A percentile compares a stretch with the other conserved stretches of the same genome.
phyloP scores from a whole-genome alignment of 1,284 basidiomycete genomes.

The Leccinum pallidistipes region DNA sequence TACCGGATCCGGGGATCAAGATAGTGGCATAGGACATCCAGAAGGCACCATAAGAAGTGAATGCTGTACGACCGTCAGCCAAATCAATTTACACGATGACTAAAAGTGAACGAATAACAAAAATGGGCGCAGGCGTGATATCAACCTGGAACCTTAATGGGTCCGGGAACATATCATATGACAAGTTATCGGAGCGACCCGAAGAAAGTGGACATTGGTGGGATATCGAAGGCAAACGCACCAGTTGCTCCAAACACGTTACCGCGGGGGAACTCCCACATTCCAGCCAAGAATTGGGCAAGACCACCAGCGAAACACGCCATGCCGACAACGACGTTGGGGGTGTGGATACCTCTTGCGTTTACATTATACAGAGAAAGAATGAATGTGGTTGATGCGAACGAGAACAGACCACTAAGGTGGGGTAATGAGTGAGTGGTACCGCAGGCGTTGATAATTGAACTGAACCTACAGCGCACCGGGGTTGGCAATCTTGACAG shows the following conservation, averaged over 20 bases:
- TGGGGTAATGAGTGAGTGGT: not conserved
- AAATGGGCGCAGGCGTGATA: not conserved
- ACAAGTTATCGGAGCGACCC: not conserved
- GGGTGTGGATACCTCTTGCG: conserved; percentile 48
- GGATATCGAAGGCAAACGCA: conserved; percentile 36
- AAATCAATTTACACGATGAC: not conserved
- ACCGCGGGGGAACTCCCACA: conserved; percentile 82
- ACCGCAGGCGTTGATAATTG: too few species aligned
- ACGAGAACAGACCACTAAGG: conserved; percentile 66
- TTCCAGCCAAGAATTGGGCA: conserved; percentile 71
- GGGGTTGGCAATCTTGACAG: conserved; percentile 49
- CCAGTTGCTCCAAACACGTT: conserved; percentile 71
- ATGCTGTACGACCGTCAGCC: conserved; percentile 46
- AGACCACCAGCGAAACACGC: conserved; percentile 83
- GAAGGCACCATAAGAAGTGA: conserved; percentile 82
- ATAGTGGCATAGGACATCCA: conserved; percentile 79
- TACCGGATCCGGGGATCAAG: conserved; percentile 62
- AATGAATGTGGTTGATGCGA: conserved; percentile 73
- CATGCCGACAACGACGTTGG: conserved; percentile 85
- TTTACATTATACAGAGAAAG: conserved; percentile 66
- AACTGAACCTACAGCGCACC: conserved; percentile 45
- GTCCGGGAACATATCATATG: not conserved
- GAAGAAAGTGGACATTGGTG: not conserved
- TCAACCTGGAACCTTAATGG: too few species aligned
- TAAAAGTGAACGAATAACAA: not conserved